phyloP scores from a whole-genome alignment of 2,329 filamentous ascomycete genomes.

The Pezicula neosporulosa region DNA sequence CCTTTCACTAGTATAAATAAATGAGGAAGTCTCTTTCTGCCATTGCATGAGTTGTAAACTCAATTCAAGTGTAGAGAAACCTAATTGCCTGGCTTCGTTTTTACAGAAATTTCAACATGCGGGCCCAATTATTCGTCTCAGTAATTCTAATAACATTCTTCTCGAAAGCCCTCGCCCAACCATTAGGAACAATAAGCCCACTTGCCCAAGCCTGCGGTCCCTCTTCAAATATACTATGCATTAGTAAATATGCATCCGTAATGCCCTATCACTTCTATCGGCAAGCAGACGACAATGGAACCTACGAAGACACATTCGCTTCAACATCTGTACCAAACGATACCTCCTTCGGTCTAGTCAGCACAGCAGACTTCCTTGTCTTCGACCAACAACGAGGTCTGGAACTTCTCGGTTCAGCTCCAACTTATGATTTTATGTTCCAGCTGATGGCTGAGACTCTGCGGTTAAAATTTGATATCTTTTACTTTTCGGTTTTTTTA shows the following conservation, averaged over 20 bases:
- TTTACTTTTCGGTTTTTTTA: too few species aligned
- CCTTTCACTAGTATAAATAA: too few species aligned
- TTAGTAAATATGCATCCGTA: slow-evolving; percentile 32
- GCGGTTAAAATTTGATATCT: too few species aligned
- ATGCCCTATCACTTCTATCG: slow-evolving; percentile 33
- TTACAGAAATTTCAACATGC: not conserved
- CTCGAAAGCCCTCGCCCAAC: slow-evolving; percentile 9
- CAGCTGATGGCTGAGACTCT: slow-evolving; percentile 18
- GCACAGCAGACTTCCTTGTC: slow-evolving; percentile 33
- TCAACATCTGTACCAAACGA: slow-evolving; percentile 30
- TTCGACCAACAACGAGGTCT: slow-evolving; percentile 32
- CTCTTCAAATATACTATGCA: slow-evolving; percentile 29
- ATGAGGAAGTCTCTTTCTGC: too few species aligned
- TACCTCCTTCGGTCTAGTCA: slow-evolving; percentile 27
- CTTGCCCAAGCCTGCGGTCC: slow-evolving; percentile 25
- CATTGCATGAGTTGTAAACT: too few species aligned
- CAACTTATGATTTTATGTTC: slow-evolving; percentile 35
- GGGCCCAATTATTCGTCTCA: not conserved
- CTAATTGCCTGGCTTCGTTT: not conserved
- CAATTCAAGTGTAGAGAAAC: too few species aligned
- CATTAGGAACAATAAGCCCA: slow-evolving; percentile 25
- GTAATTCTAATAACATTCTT: not conserved
- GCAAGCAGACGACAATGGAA: slow-evolving; percentile 15
- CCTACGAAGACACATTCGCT: slow-evolving; percentile 23
- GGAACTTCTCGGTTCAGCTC: slow-evolving; percentile 32